Conservation (phyloP, 331 rosid species). For the Pyrus hybrid region DNA sequence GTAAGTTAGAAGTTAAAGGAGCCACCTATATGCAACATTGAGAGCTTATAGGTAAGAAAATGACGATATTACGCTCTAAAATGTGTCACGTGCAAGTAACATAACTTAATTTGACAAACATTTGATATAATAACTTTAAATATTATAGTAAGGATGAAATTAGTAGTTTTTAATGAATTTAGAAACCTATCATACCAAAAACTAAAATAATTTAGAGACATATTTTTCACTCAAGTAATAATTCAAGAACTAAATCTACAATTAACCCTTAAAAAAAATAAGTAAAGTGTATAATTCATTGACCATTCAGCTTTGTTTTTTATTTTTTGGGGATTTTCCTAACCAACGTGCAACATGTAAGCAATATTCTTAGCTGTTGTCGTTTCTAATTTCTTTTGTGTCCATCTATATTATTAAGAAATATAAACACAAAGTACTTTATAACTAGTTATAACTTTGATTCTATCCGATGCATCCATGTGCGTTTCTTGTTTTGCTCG, state of each 20-base stretch:
- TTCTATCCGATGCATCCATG: background rate
- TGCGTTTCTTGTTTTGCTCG: background rate
- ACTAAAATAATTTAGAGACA: too few species aligned
- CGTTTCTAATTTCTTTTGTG: too few species aligned
- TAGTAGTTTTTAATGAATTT: too few species aligned
- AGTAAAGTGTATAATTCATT: too few species aligned
- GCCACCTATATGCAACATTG: background rate
- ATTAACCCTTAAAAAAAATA: background rate
- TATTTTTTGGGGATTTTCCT: background rate
- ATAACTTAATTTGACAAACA: too few species aligned
- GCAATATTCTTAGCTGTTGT: background rate
- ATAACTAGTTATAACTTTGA: background rate
- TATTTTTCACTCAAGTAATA: fast-evolving
- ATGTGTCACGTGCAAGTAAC: background rate
- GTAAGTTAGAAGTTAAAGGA: background rate
- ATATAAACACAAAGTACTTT: too few species aligned
- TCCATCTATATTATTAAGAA: too few species aligned
- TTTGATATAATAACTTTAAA: too few species aligned
- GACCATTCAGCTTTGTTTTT: background rate
- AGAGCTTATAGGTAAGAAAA: too few species aligned
- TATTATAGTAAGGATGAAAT: background rate
- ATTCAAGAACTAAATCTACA: too few species aligned
- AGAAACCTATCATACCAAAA: too few species aligned
- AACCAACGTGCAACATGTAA: background rate
- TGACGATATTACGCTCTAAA: background rate